These are phyloP conservation scores for Lachnum nothofagi DNA, from an alignment of 2,329 filamentous ascomycete genomes.

Conservation along the genomic window DNA sequence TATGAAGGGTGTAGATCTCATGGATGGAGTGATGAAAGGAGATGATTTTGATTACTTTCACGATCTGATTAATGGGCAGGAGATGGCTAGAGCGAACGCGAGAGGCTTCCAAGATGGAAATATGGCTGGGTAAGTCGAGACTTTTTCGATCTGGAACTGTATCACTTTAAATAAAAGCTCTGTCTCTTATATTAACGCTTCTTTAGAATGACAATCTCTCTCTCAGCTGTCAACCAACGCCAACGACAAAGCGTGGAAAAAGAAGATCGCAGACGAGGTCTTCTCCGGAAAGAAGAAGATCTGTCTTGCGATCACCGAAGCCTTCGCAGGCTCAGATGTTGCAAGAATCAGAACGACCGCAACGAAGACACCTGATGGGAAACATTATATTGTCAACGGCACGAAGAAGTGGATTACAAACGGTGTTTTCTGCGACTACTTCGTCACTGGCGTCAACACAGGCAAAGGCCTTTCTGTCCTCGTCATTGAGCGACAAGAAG, in stretches of 20 bases:
- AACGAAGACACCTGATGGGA: constrained; percentile 66
- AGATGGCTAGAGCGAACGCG: constrained; percentile 64
- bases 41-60: constrained; percentile 86
- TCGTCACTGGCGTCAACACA: constrained; percentile 74
- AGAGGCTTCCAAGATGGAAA: constrained; percentile 83
- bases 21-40: constrained; percentile 66
- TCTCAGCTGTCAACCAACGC: constrained; percentile 79
- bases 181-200: not conserved
- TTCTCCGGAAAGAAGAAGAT: constrained; percentile 82
- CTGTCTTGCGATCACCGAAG: constrained; percentile 81
- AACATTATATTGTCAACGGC: constrained; percentile 67
- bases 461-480: constrained; percentile 74
- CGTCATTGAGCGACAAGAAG: constrained; percentile 67
- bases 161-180: too few species aligned
- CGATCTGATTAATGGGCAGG: constrained; percentile 71
- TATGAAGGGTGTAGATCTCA: constrained; percentile 63
- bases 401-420: constrained; percentile 86
- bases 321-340: constrained; percentile 80
- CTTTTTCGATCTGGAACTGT: not conserved
- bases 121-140: constrained; percentile 55
- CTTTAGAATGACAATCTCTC: constrained; percentile 63
- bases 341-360: constrained; percentile 75
- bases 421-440: constrained; percentile 76
- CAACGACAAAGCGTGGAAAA: constrained; percentile 60
- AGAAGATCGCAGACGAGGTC: constrained; percentile 64